phyloP scores from a whole-genome alignment of 176 grass and related monocot genomes.

The Zoysia japonica region DNA sequence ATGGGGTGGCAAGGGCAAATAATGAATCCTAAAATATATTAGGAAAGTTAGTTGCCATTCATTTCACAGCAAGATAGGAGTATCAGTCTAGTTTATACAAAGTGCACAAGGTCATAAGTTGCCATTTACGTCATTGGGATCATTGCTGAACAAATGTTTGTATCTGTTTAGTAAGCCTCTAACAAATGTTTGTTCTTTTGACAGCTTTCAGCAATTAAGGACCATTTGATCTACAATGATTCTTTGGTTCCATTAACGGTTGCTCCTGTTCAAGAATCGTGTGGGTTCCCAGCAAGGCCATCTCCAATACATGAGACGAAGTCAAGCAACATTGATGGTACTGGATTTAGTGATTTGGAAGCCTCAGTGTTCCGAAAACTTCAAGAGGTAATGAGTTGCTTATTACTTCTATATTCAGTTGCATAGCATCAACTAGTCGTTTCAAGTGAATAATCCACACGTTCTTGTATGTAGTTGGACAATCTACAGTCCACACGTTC shows the following conservation, averaged over 20 bases:
- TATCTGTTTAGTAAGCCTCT: not conserved
- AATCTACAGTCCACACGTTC: too few species aligned
- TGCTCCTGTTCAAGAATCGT: constrained; percentile 60
- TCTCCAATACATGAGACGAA: constrained; percentile 48
- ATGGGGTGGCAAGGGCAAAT: not conserved
- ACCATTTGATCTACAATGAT: constrained; percentile 34
- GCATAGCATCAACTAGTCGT: not conserved
- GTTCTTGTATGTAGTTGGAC: not conserved
- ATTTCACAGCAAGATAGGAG: constrained; percentile 9
- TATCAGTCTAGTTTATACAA: not conserved
- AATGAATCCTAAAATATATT: not conserved
- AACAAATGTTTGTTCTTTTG: constrained; percentile 2
- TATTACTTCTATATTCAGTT: not conserved
- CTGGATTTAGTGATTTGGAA: constrained; percentile 87
- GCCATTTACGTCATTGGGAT: not conserved
- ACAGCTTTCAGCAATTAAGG: constrained; percentile 55
- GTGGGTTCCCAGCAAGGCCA: constrained; percentile 42
- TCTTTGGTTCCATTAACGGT: constrained; percentile 66
- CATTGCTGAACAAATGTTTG: not conserved
- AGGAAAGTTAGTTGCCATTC: not conserved
- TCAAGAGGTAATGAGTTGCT: constrained; percentile 63
- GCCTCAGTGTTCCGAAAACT: constrained; percentile 80
- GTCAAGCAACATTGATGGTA: constrained; percentile 59
- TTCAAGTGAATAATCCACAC: not conserved
- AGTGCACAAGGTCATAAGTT: not conserved